Conservation (phyloP, 208 protist species). For the Lotmaria passim region DNA sequence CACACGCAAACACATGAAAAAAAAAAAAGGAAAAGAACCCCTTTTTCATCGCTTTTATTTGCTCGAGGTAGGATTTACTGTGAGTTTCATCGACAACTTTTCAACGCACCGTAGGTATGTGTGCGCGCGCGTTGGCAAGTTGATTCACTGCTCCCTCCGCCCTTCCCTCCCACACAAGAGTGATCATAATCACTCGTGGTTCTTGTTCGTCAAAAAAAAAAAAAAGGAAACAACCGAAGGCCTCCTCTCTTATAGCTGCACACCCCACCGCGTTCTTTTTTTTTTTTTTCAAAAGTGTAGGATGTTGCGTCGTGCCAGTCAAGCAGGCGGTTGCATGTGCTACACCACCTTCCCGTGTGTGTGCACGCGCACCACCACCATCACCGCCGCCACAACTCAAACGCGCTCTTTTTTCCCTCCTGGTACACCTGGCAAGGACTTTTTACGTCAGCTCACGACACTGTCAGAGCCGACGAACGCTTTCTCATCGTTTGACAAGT, state of each 20-base stretch:
- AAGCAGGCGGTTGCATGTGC: background rate
- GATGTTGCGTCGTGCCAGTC: conserved; percentile 21
- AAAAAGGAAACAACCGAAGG: too few relatives aligned
- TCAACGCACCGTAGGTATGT: too few relatives aligned
- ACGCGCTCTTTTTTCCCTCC: conserved; percentile 18
- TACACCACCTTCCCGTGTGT: background rate
- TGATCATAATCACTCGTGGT: too few relatives aligned
- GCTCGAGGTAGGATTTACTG: too few relatives aligned
- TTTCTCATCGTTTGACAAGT: conserved; percentile 39
- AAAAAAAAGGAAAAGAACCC: too few relatives aligned
- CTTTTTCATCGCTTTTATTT: too few relatives aligned
- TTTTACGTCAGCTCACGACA: conserved; percentile 10
- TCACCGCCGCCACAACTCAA: background rate
- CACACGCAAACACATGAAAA: conserved; percentile 11
- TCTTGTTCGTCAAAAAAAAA: too few relatives aligned
- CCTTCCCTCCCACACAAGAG: too few relatives aligned
- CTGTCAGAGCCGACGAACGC: conserved; percentile 12
- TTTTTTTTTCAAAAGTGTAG: background rate
- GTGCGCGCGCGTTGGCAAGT: too few relatives aligned
- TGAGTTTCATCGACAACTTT: too few relatives aligned
- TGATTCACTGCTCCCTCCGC: too few relatives aligned
- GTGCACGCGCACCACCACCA: background rate
- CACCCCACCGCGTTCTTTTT: background rate
- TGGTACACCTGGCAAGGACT: conserved; percentile 13
- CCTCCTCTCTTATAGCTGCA: background rate